Conservation (phyloP, 108 stramenopile genomes). For the Cyclotella kingstonii region DNA sequence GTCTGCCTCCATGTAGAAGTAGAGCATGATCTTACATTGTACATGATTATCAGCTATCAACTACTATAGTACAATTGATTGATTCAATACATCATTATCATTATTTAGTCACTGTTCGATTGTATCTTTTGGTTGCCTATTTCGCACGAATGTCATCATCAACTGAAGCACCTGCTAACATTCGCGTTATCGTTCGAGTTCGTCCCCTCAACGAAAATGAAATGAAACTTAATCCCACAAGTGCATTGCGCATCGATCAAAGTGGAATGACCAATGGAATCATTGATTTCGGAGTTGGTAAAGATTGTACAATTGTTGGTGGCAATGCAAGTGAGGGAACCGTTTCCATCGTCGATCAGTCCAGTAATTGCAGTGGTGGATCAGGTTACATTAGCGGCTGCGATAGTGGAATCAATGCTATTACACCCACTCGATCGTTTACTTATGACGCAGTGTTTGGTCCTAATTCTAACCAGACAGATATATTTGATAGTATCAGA, state of each 20-base stretch:
- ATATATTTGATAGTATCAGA: constrained; percentile 34
- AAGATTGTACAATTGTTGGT: background rate
- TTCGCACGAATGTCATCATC: too few species aligned
- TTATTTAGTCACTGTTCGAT: too few species aligned
- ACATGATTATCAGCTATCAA: too few species aligned
- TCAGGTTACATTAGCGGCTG: constrained; percentile 9
- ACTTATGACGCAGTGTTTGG: constrained; percentile 47
- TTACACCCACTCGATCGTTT: constrained; percentile 1
- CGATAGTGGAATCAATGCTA: background rate
- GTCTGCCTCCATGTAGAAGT: too few species aligned
- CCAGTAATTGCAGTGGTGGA: background rate
- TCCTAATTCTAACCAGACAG: constrained; percentile 17
- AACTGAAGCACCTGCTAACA: constrained; percentile 36
- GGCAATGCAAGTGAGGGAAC: constrained; percentile 9
- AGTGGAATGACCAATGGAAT: constrained; percentile 6
- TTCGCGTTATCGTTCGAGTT: constrained; percentile 49
- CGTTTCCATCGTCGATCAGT: constrained; percentile 19
- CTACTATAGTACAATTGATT: too few species aligned
- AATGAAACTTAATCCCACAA: constrained; percentile 4
- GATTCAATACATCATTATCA: too few species aligned
- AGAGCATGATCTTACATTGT: too few species aligned
- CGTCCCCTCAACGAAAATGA: constrained; percentile 42
- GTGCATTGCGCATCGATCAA: constrained; percentile 14
- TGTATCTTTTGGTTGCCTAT: too few species aligned
- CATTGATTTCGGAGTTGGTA: constrained; percentile 4